phyloP scores from a whole-genome alignment of 2,329 filamentous ascomycete species.

The Verticillium nubilum region DNA sequence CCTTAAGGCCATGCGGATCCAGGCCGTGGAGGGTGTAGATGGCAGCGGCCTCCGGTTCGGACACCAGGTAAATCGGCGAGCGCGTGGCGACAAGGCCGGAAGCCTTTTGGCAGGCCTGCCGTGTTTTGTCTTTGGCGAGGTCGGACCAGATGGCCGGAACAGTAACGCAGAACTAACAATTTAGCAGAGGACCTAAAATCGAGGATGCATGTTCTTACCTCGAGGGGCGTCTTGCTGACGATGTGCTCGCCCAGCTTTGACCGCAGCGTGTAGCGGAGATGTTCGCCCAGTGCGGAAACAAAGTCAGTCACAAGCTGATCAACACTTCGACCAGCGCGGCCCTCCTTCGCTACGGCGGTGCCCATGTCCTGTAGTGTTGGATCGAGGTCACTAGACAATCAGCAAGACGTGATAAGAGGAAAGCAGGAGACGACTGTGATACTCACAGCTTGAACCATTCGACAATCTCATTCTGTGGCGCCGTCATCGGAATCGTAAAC shows the following conservation, averaged over 20 bases:
- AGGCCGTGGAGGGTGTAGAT: constrained; percentile 41
- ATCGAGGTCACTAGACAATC: constrained; percentile 25
- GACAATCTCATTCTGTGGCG: constrained; percentile 28
- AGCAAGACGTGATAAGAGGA: too few species aligned
- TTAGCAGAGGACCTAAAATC: neutral
- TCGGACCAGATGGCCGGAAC: constrained; percentile 57
- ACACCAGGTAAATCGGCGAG: constrained; percentile 37
- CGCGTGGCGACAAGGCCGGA: constrained; percentile 21
- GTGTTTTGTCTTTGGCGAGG: constrained; percentile 44
- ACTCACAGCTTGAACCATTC: constrained; percentile 48
- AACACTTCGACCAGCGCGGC: constrained; percentile 25
- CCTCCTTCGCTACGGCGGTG: constrained; percentile 19
- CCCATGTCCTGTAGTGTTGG: constrained; percentile 27
- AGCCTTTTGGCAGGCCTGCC: constrained; percentile 35
- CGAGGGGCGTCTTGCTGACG: constrained; percentile 36
- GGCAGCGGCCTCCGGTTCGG: constrained; percentile 49
- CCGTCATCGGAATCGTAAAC: constrained; percentile 37
- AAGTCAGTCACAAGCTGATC: constrained; percentile 41
- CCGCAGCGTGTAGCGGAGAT: constrained; percentile 40
- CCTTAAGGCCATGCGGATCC: constrained; percentile 31
- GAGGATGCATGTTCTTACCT: constrained; percentile 14
- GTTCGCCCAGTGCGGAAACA: constrained; percentile 39
- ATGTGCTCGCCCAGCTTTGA: constrained; percentile 34
- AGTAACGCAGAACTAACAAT: constrained; percentile 40
- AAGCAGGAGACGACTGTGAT: neutral